Evolutionary conservation across 2,329 filamentous ascomycete species (phyloP).

Genomic region (Hypoxylon sp.): DNA sequence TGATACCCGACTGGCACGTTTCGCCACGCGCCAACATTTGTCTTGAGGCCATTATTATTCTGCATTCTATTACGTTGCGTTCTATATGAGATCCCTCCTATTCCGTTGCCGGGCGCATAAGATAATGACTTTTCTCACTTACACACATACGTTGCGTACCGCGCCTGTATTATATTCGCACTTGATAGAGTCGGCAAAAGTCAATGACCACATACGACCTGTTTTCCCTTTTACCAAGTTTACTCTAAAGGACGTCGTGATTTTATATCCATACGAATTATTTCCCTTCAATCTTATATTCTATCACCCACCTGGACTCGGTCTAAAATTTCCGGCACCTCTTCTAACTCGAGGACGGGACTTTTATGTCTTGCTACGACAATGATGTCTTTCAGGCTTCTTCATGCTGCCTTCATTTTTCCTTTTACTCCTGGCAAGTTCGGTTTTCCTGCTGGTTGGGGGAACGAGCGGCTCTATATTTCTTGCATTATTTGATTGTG

Average conservation of each 20-base stretch:
- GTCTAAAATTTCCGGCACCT: constrained; percentile 1
- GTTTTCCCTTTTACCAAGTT: constrained; percentile 1
- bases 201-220: constrained; percentile 32
- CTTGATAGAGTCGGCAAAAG: constrained; percentile 34
- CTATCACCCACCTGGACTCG: not conserved
- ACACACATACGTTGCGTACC: constrained; percentile 20
- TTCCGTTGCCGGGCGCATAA: constrained; percentile 13
- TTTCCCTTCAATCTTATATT: not conserved
- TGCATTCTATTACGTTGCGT: not conserved
- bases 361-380: constrained; percentile 13
- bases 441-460: constrained; percentile 1
- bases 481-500: constrained; percentile 3
- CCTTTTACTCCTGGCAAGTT: not conserved
- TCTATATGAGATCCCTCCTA: constrained; percentile 5
- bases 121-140: constrained; percentile 22
- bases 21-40: not conserved
- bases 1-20: constrained; percentile 20
- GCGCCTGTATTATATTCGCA: constrained; percentile 40
- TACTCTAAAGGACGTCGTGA: constrained; percentile 6
- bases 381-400: constrained; percentile 7
- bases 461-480: not conserved
- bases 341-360: not conserved
- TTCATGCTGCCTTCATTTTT: not conserved
- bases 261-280: constrained; percentile 10
- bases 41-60: constrained; percentile 7